A percentile compares a stretch with the other conserved stretches of the same genome.
phyloP scores from a whole-genome alignment of 148 eudicot species.

The Fagopyrum tataricum region DNA sequence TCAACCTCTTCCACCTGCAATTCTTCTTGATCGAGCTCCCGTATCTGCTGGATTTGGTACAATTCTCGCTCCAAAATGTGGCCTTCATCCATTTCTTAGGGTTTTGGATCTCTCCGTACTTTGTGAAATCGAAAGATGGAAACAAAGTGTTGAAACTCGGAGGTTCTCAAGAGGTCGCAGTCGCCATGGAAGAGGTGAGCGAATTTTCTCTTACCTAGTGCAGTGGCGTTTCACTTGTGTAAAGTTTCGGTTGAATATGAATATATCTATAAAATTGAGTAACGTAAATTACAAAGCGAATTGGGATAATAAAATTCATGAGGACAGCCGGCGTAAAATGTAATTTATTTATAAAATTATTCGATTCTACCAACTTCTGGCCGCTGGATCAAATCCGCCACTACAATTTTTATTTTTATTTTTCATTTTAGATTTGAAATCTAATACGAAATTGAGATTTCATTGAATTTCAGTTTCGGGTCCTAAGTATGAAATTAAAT shows the following conservation, averaged over 20 bases:
- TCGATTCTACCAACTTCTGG: too few species aligned
- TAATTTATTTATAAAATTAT: too few species aligned
- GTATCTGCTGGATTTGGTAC: slow-evolving; percentile 67
- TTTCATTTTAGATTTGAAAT: too few species aligned
- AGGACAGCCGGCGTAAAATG: too few species aligned
- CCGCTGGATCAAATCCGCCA: too few species aligned
- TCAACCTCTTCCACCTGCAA: slow-evolving; percentile 86
- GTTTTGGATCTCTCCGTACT: not conserved
- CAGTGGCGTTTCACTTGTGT: not conserved
- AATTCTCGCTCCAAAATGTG: slow-evolving; percentile 53
- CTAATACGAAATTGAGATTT: too few species aligned
- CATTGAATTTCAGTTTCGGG: too few species aligned
- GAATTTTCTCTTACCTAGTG: not conserved
- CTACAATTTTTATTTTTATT: too few species aligned
- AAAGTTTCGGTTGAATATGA: not conserved
- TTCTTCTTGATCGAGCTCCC: slow-evolving; percentile 71
- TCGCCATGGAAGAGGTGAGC: not conserved
- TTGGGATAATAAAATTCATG: too few species aligned
- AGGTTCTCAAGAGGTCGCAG: not conserved
- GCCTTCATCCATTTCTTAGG: slow-evolving; percentile 36
- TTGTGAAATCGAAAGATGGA: not conserved
- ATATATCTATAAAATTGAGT: too few species aligned
- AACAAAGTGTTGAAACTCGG: slow-evolving; percentile 1
- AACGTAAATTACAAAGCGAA: too few species aligned
- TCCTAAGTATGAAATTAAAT: too few species aligned